Base-by-base conservation (phyloP, 345 rosid species). In the Iberis pinnata region DNA sequence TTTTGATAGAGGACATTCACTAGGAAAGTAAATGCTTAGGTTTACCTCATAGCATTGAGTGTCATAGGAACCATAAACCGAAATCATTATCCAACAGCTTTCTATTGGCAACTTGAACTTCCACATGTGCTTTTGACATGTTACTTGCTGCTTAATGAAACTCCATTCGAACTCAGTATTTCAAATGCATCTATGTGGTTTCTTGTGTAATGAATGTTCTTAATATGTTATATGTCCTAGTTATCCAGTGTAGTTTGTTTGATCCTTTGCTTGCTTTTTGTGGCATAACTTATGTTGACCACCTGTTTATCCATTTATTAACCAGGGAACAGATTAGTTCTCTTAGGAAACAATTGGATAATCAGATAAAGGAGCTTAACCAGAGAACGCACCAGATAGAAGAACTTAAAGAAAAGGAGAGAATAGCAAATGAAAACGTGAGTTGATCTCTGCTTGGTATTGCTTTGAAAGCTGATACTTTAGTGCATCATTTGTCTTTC, bases 341-440 rank as follows among this genome's bases (percentile, higher is more conserved):
- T 63, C 82, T 86, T 47, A 80, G 82, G 65, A 82, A 80, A 70
- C 85, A 70, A 42, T 12, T 79, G 33, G 92, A 88, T 66, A 64
- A 72, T 52, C 99, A 82, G 71, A 78, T 81, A 42, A 83, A 83
- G 80, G 97, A 88, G 61, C 77, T 86, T 62, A 77, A 54, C 61
- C 70, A 69, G 54, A 78, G 80, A 76, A 80, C 80, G 80, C 78
- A 2, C 36, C 80, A 74, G 55, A 80, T 88, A 61, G 94, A 86
- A 64, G 88, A 86, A 73, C 81, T 86, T 64, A 88, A 83, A 67
- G 94, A 83, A 73, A 88, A 83, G 60, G 97, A 88, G 73, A 80
- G 89, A 69, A 64, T 78, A 54, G 97, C 99, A 13, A 88, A 82
- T 78, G 99, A 93, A 75, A 93, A 76, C 49, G 99, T 93, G 68